Conservation (phyloP, 176 grass and related monocot genomes). For the Zea mays region DNA sequence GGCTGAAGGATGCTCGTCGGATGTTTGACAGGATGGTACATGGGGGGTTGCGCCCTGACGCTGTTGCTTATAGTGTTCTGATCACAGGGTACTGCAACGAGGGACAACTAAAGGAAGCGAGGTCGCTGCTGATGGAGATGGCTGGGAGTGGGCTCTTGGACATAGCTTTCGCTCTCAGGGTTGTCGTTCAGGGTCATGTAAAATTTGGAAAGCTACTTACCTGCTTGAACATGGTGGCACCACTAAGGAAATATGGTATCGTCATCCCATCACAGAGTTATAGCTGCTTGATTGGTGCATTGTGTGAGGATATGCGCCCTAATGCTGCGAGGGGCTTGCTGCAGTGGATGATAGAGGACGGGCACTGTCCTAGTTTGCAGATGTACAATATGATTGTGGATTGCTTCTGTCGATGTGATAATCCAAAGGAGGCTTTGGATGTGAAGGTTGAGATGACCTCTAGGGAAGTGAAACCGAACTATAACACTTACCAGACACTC, state of each 20-base stretch:
- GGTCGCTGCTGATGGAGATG: conserved; percentile 68
- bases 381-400: conserved; percentile 69
- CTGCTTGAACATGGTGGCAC: conserved; percentile 78
- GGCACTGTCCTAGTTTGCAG: conserved; percentile 48
- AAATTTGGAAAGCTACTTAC: conserved; percentile 63
- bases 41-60: conserved; percentile 59
- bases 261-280: conserved; percentile 59
- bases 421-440: conserved; percentile 57
- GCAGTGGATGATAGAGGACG: conserved; percentile 72
- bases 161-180: conserved; percentile 42
- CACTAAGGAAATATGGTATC: conserved; percentile 54
- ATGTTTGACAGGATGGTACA: conserved; percentile 73
- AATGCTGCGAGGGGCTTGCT: conserved; percentile 70
- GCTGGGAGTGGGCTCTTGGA: conserved; percentile 45
- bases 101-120: conserved; percentile 59
- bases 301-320: conserved; percentile 64
- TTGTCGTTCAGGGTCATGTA: conserved; percentile 56
- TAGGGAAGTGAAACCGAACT: conserved; percentile 52
- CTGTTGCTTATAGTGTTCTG: conserved; percentile 63
- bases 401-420: conserved; percentile 57
- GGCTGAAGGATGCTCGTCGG: conserved; percentile 49
- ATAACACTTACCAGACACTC: conserved; percentile 49
- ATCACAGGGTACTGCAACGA: conserved; percentile 66
- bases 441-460: conserved; percentile 65
- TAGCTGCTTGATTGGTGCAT: conserved; percentile 45